phyloP scores from a whole-genome alignment of 2,329 filamentous ascomycete species.

The Penicillium vulpinum region DNA sequence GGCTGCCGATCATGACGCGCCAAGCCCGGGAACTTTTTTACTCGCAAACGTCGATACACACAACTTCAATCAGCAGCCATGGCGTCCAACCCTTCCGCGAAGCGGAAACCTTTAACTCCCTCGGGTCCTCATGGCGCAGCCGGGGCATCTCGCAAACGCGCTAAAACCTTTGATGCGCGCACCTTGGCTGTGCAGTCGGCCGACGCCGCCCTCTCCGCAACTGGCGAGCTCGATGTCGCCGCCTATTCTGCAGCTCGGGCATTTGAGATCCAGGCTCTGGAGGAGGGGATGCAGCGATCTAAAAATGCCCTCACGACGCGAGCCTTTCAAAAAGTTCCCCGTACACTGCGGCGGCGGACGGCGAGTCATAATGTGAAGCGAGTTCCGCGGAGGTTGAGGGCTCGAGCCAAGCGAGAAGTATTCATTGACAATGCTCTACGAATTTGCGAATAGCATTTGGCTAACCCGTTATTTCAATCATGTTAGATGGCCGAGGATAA shows the following conservation, averaged over 20 bases:
- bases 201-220: slow-evolving; percentile 53
- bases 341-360: slow-evolving; percentile 78
- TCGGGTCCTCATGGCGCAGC: slow-evolving; percentile 24
- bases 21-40: slow-evolving; percentile 27
- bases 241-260: slow-evolving; percentile 82
- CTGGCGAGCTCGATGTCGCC: slow-evolving; percentile 80
- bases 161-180: slow-evolving; percentile 46
- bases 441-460: neutral
- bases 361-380: slow-evolving; percentile 94
- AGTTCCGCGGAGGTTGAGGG: slow-evolving; percentile 74
- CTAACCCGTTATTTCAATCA: neutral
- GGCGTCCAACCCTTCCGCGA: slow-evolving; percentile 32
- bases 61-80: slow-evolving; percentile 28
- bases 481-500: slow-evolving; percentile 82
- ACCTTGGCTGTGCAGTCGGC: slow-evolving; percentile 47
- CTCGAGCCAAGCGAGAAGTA: slow-evolving; percentile 65
- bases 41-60: slow-evolving; percentile 1
- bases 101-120: slow-evolving; percentile 32
- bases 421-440: neutral
- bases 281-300: slow-evolving; percentile 75
- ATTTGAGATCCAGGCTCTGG: slow-evolving; percentile 83
- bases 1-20: slow-evolving; percentile 26
- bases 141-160: slow-evolving; percentile 42
- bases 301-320: slow-evolving; percentile 65
- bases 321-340: slow-evolving; percentile 88